Conservation (phyloP, 2,329 filamentous ascomycete species). For the Epichloe sp. region DNA sequence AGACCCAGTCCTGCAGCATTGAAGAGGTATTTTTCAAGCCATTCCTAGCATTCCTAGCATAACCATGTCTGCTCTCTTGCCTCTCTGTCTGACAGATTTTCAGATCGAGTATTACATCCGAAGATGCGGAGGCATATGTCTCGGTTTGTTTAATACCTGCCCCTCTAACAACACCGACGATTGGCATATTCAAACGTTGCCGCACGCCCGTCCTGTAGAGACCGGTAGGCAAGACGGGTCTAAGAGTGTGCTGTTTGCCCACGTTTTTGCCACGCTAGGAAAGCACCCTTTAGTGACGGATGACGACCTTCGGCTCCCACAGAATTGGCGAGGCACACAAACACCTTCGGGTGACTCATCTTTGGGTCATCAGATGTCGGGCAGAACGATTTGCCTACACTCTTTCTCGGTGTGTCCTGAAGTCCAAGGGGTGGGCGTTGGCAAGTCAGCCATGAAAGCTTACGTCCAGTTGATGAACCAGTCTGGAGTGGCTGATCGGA, state of each 20-base stretch:
- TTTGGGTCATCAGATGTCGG: slow-evolving; percentile 56
- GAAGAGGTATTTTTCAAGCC: slow-evolving; percentile 34
- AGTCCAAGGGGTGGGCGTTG: slow-evolving; percentile 62
- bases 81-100: neutral
- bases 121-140: slow-evolving; percentile 49
- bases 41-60: neutral
- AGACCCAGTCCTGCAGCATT: slow-evolving; percentile 32
- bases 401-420: slow-evolving; percentile 68
- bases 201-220: slow-evolving; percentile 43
- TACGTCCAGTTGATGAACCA: slow-evolving; percentile 52
- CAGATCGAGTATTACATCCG: slow-evolving; percentile 14
- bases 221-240: slow-evolving; percentile 21
- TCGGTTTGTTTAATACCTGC: slow-evolving; percentile 66
- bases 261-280: slow-evolving; percentile 65
- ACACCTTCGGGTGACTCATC: slow-evolving; percentile 25
- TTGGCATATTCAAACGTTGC: slow-evolving; percentile 36
- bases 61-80: neutral
- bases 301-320: slow-evolving; percentile 57
- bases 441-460: slow-evolving; percentile 47
- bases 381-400: slow-evolving; percentile 67
- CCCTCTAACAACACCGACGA: slow-evolving; percentile 31
- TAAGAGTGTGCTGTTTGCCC: slow-evolving; percentile 54
- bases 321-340: slow-evolving; percentile 46
- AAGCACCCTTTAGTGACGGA: slow-evolving; percentile 39
- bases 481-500: slow-evolving; percentile 54